phyloP scores from a whole-genome alignment of 2,329 filamentous ascomycete species.

The Trichoderma sp. region DNA sequence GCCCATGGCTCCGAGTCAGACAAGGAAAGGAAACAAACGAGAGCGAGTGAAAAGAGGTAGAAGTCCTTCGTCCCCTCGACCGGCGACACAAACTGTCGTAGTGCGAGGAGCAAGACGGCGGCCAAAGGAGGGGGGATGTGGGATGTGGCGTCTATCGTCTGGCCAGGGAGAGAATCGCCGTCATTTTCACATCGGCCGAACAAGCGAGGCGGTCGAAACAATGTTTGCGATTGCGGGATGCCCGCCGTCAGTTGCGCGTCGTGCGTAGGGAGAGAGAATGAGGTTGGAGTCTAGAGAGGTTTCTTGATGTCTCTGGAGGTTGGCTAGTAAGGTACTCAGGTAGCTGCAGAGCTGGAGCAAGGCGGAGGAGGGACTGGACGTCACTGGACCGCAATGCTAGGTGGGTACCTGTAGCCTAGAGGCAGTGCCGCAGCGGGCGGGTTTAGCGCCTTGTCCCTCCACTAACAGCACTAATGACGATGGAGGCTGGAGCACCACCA shows the following conservation, averaged over 20 bases:
- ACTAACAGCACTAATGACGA: conserved; percentile 8
- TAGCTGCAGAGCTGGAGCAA: no score
- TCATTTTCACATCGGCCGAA: conserved; percentile 25
- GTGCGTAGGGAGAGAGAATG: conserved; percentile 1
- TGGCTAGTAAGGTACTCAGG: background rate
- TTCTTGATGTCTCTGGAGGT: background rate
- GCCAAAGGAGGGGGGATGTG: background rate
- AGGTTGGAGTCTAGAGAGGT: conserved; percentile 1
- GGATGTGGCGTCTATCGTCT: conserved; percentile 24
- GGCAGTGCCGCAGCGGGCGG: background rate
- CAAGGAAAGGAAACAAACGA: conserved; percentile 12
- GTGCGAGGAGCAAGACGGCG: background rate
- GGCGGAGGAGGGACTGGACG: conserved; percentile 10
- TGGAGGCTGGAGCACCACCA: no score
- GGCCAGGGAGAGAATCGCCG: conserved; percentile 23
- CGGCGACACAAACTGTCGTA: background rate
- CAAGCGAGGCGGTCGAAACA: background rate
- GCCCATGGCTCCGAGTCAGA: conserved; percentile 64
- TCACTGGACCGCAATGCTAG: conserved; percentile 6
- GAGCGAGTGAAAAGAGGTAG: conserved; percentile 20
- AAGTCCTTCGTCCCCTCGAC: background rate
- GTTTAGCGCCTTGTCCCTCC: background rate
- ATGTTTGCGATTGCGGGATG: background rate
- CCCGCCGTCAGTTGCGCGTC: background rate
- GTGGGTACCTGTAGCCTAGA: background rate